Conservation (phyloP, 2,329 filamentous ascomycete species). For the Cadophora malorum region DNA sequence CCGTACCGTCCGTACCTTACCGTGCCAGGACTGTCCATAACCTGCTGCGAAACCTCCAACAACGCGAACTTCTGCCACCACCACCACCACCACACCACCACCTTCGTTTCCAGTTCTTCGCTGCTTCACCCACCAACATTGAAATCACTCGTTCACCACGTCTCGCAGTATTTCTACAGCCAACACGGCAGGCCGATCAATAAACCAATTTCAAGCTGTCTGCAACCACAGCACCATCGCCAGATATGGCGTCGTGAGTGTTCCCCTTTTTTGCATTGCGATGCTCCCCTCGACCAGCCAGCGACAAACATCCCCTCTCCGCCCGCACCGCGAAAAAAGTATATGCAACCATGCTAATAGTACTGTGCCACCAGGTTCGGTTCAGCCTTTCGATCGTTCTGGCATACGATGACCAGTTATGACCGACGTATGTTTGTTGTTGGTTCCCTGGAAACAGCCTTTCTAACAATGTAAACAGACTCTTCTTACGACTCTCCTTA, state of each 20-base stretch:
- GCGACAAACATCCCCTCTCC: constrained; percentile 8
- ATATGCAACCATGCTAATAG: constrained; percentile 32
- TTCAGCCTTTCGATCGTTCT: constrained; percentile 84
- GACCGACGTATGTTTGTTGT: constrained; percentile 63
- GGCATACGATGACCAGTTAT: constrained; percentile 83
- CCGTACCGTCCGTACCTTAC: not conserved
- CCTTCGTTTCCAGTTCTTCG: constrained; percentile 23
- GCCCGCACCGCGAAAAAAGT: constrained; percentile 25
- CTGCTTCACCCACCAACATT: constrained; percentile 15
- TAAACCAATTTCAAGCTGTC: constrained; percentile 35
- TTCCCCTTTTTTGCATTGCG: constrained; percentile 21
- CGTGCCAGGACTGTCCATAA: not conserved
- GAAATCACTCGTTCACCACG: constrained; percentile 2
- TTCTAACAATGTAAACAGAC: constrained; percentile 67
- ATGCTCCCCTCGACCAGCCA: constrained; percentile 4
- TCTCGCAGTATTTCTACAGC: constrained; percentile 19
- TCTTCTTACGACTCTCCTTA: constrained; percentile 93
- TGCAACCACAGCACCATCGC: constrained; percentile 39
- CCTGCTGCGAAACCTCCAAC: constrained; percentile 1
- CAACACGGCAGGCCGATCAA: constrained; percentile 34
- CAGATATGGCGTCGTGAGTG: constrained; percentile 45
- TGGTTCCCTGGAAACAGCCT: constrained; percentile 28
- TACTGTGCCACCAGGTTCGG: constrained; percentile 58
- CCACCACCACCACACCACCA: constrained; percentile 5
- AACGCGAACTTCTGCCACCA: not conserved